Percentiles rank a stretch among this genome's conserved stretches.
Evolutionary conservation across 2,329 filamentous ascomycete species (phyloP).

Genomic region (Arthroderma sp.): DNA sequence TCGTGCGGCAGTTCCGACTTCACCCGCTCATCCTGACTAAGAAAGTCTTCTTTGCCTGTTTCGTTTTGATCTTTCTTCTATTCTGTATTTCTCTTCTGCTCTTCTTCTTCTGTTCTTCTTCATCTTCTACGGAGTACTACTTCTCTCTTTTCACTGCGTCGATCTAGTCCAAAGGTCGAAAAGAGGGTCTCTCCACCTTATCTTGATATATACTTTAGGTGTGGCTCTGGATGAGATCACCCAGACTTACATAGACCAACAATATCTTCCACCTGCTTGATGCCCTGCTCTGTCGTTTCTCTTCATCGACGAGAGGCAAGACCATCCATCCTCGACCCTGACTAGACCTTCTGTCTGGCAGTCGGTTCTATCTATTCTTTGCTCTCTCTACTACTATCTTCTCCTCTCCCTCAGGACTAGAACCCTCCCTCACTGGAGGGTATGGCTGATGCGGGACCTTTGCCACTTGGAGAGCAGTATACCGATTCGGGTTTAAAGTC

Average conservation of each 20-base stretch:
- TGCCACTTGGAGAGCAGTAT: conserved; percentile 5
- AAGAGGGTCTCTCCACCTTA: too few relatives aligned
- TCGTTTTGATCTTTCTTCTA: background rate
- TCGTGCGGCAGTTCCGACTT: too few relatives aligned
- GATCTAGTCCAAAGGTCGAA: too few relatives aligned
- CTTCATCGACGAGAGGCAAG: too few relatives aligned
- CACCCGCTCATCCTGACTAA: too few relatives aligned
- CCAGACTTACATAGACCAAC: too few relatives aligned
- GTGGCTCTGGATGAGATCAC: too few relatives aligned
- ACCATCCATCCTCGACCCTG: background rate
- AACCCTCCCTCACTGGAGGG: conserved; percentile 4
- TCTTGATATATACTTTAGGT: too few relatives aligned
- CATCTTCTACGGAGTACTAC: background rate
- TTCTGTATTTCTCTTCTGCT: background rate
- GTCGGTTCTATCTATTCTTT: background rate
- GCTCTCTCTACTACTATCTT: background rate
- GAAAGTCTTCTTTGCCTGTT: background rate
- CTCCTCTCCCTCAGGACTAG: background rate
- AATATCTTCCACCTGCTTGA: too few relatives aligned
- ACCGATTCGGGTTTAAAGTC: conserved; percentile 5
- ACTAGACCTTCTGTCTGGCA: background rate
- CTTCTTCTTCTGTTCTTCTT: background rate
- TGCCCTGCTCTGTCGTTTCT: too few relatives aligned
- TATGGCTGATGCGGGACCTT: conserved; percentile 8
- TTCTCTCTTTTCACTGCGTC: background rate